Conservation (phyloP, 2,329 filamentous ascomycete species). For the Xylaria sp. region DNA sequence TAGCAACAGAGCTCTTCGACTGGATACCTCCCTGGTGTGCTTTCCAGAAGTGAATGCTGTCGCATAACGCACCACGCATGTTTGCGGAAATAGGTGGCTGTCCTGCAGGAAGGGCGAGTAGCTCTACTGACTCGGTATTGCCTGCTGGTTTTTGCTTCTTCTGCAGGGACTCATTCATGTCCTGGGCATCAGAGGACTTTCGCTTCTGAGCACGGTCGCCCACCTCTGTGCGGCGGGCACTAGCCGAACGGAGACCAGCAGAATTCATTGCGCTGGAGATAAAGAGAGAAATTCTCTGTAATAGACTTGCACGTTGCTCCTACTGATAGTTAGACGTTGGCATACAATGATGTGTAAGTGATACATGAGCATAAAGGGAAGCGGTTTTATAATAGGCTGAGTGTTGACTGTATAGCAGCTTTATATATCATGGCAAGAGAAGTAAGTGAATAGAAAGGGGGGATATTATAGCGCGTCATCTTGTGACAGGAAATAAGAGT, state of each 20-base stretch:
- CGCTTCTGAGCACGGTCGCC: slow-evolving; percentile 8
- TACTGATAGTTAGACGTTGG: background rate
- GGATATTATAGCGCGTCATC: background rate
- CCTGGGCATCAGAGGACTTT: slow-evolving; percentile 2
- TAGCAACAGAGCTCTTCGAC: slow-evolving; percentile 58
- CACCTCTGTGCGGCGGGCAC: background rate
- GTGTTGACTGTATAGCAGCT: background rate
- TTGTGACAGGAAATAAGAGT: background rate
- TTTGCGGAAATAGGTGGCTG: slow-evolving; percentile 67
- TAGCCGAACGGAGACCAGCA: background rate
- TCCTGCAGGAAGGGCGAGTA: slow-evolving; percentile 24
- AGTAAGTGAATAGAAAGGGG: background rate
- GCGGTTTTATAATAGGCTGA: background rate
- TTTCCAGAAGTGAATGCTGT: slow-evolving; percentile 71
- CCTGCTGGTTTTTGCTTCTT: slow-evolving; percentile 12
- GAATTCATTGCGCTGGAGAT: slow-evolving; percentile 12
- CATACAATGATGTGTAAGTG: background rate
- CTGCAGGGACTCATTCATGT: background rate
- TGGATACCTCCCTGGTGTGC: slow-evolving; percentile 71
- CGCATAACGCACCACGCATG: slow-evolving; percentile 69
- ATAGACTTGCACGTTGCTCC: background rate
- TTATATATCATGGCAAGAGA: background rate
- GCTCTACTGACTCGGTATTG: background rate
- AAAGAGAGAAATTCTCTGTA: no score
- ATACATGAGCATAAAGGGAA: background rate